Base-by-base conservation (phyloP, 139 green algal genomes). In the Micractinium sp. region DNA sequence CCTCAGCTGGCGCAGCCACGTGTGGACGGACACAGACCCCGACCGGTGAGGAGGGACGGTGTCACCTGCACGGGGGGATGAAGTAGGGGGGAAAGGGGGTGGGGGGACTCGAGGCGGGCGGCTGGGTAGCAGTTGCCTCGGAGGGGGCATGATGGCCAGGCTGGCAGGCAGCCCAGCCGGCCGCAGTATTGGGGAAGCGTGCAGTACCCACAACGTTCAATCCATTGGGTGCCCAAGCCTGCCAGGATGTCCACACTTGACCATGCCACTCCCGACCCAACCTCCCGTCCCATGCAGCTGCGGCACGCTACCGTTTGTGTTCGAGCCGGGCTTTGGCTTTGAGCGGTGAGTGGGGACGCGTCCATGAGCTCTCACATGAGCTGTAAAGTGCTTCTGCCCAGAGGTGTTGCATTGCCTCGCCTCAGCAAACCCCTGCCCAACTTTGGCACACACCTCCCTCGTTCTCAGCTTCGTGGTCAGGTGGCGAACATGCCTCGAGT, bases 271-370 rank as follows among this genome's bases (percentile, higher is more conserved):
- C 47, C 47, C 47, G 47, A 16, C 47, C 47, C 47, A 56, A 56
- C 47, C 47, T 56, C 47, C 82, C 61, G 4, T 60, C 23, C 33
- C 4, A 14, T 77, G 74, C 86, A 89, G 86, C 31, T 97, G 93
- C 23, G 98, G 98, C 69, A 94, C 94, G 27, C 95, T 99, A 91
- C 97, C 98, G 0, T 99, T 98, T 90, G 97, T 99, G 56, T 99
- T 99, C 91, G 95, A 99, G 29, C 71, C 95, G 9, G 94, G 93
- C 80, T 99, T 99, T 89, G 94, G 94, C 19, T 99, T 99, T 92
- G 96, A 97, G 89, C 90, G 84, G 86, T 85, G 16, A 71, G 63
- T 25, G 63, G 14, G 63, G 20, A 16, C 20, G 63, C 63, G 16
- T 71, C 20, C 63, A 9, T 56, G 47, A 56, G 47, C 47, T 56